Evolutionary conservation across 2,329 filamentous ascomycete genomes (phyloP), one percentile per base, ranked within the genome.

Genomic region (Phyllosticta capitalensis): DNA sequence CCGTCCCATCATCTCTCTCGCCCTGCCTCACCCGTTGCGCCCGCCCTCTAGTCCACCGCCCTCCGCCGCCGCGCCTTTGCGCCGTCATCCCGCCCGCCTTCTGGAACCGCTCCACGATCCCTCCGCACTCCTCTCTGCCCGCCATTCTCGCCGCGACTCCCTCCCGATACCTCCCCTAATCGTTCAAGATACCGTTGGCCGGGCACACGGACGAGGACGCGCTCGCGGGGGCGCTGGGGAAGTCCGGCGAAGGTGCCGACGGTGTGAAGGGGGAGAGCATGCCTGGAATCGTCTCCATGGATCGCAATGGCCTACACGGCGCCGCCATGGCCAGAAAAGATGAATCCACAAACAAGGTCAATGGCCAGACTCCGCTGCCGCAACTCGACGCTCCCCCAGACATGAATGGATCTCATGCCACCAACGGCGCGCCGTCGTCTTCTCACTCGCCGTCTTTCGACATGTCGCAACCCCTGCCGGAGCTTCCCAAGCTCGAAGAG

Each of bases 401-500:
- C 24, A 57, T 55, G 55, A 57, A 58, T 21, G 52, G 52, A 28
- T 55, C 48, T 20, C 30, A 55, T 26, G 22, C 38, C 45, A 56
- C 56, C 17, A 61, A 61, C 50, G 59, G 59, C 55, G 59, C 55
- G 28, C 62, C 58, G 22, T 59, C 58, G 26, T 53, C 50, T 26
- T 54, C 58, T n/a, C 61, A 59, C 28, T 49, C 63, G n/a, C 61
- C 61, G 19, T 19, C 52, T 22, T 24, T 53, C 28, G 48, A 55
- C 52, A 38, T 55, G 45, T 63, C 22, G n/a, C 65, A 75, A 49
- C 65, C 73, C 9, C 78, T 80, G 2, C 82, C 81, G 17, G 77
- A 81, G 62, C 73, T 86, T 49, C 72, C 75, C 54, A 90, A 95
- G 68, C 87, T 95, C 61, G 86, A 86, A 0, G 86, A 71, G 21